Evolutionary conservation across 148 eudicot species (phyloP).

Genomic region (Persicaria tinctoria): DNA sequence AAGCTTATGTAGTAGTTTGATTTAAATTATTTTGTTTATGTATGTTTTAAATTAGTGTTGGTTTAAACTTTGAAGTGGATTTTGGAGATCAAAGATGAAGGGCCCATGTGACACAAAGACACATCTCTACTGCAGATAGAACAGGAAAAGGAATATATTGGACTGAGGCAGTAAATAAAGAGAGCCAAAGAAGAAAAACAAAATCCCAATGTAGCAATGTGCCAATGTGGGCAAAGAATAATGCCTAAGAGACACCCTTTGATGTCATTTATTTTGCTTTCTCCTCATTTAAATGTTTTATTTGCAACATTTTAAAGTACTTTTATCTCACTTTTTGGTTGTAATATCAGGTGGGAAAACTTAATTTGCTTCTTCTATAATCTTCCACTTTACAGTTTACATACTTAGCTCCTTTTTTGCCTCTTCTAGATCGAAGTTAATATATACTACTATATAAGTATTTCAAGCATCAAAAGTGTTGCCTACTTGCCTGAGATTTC

Average conservation of each 20-base stretch:
- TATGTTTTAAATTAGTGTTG: slow-evolving; percentile 1
- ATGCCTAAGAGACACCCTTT: slow-evolving; percentile 7
- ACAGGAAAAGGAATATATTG: slow-evolving; percentile 3
- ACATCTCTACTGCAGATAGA: neutral
- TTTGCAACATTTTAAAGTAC: neutral
- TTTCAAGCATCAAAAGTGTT: neutral
- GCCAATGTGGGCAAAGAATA: slow-evolving; percentile 7
- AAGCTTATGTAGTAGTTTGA: neutral
- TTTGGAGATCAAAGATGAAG: neutral
- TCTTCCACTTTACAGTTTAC: slow-evolving; percentile 8
- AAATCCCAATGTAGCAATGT: too few species aligned
- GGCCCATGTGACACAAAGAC: slow-evolving; percentile 3
- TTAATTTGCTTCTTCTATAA: slow-evolving; percentile 10
- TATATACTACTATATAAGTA: neutral
- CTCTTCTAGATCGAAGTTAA: neutral
- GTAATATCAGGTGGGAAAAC: neutral
- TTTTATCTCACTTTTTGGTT: neutral
- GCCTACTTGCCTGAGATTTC: neutral
- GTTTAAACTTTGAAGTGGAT: neutral
- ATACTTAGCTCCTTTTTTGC: neutral
- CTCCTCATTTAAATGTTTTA: neutral
- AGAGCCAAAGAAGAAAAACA: neutral
- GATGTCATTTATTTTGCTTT: slow-evolving; percentile 5
- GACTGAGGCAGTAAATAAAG: slow-evolving; percentile 6
- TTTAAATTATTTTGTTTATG: neutral